Percentiles rank a stretch among this genome's conserved stretches.
Conservation (phyloP, 495 filamentous ascomycete species). For the Hypomontagnella monticulosa region DNA sequence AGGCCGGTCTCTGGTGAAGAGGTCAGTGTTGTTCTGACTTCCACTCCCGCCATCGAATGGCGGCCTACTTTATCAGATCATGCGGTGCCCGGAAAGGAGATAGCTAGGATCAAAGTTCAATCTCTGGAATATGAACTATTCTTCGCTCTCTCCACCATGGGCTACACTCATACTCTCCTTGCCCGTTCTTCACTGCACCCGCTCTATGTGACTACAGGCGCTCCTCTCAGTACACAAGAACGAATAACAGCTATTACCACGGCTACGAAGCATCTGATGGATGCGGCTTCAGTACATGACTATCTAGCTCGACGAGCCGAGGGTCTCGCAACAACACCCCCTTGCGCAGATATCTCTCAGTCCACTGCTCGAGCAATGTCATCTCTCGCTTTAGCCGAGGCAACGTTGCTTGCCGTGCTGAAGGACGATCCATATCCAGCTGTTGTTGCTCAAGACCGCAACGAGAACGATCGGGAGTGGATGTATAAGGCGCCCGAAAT, state of each 20-base stretch:
- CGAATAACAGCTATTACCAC: constrained; percentile 74
- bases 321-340: constrained; percentile 42
- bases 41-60: constrained; percentile 76
- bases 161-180: constrained; percentile 73
- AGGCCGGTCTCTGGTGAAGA: constrained; percentile 62
- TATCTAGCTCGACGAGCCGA: constrained; percentile 66
- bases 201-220: constrained; percentile 61
- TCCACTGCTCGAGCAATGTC: constrained; percentile 74
- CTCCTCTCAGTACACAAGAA: constrained; percentile 69
- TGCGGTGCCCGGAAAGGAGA: constrained; percentile 65
- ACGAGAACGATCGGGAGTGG: constrained; percentile 86
- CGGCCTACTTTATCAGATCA: constrained; percentile 75
- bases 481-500: constrained; percentile 89
- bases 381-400: constrained; percentile 81
- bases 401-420: constrained; percentile 85
- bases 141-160: constrained; percentile 80
- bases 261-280: constrained; percentile 80
- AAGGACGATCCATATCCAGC: constrained; percentile 94
- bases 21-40: constrained; percentile 66
- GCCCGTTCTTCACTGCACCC: constrained; percentile 67
- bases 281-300: constrained; percentile 79
- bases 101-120: constrained; percentile 69
- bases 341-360: constrained; percentile 69
- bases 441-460: constrained; percentile 76
- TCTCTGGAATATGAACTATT: constrained; percentile 85